Evolutionary conservation across 306 rosid genomes (phyloP), one percentile per base, ranked within the genome.

Genomic region (Oxytropis ochrocephala): DNA sequence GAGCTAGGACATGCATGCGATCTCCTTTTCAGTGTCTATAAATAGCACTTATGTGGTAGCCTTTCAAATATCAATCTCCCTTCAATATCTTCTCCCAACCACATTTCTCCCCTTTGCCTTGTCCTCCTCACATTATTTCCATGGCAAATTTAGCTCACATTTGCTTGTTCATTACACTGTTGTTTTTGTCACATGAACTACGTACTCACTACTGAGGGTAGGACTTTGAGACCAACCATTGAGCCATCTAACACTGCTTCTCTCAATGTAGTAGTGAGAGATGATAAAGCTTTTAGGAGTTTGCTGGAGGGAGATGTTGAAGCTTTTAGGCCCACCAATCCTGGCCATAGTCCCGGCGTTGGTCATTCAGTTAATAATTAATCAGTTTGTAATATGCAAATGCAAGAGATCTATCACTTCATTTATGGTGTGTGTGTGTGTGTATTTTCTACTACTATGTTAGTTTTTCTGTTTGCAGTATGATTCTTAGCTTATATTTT

Each of bases 331-430:
- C 90, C 95, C 8, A 88, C 92, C 5, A 71, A 73, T 11, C 92
- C 95, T 1, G 95, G 97, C 5, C 87, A 88, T 41, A 88, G 94
- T 48, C 98, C 97, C 0, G 93, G 98, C 4, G 87, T 85, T 33
- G 98, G 98, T 1, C 97, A 89, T 75, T 75, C 88, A 48, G 18
- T 85, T 68, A 75, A 81, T 57, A 73, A 64, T 76, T 83, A 75
- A 69, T 9, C 7, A 43, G 8, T 16, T 11, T 10, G 14, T 41
- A 39, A 42, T 11, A 59, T 51, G 71, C 48, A 7, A 41, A 32
- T 58, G 54, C 21, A 71, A 29, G n/a, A 52, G 49, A 44, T 33
- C n/a, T n/a, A n/a, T n/a, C 17, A 44, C 8, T 5, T 32, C 5
- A 13, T 1, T 17, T 72, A 50, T 51, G 11, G 36, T 10, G 8